phyloP scores from a whole-genome alignment of 169 alveolate species.

The Neospora caninum region DNA sequence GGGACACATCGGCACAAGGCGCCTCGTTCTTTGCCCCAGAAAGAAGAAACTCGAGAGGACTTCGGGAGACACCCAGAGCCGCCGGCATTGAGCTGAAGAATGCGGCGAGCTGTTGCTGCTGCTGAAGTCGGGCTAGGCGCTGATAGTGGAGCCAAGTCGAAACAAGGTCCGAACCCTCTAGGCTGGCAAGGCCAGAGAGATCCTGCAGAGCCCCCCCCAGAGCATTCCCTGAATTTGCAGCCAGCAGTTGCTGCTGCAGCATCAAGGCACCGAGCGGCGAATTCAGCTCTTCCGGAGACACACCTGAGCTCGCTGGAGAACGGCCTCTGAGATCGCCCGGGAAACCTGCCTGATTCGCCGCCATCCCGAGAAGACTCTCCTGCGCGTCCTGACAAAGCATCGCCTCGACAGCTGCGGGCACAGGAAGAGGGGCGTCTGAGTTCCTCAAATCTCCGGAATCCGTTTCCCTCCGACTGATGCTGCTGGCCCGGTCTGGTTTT shows the following conservation, averaged over 20 bases:
- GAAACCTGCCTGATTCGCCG: background rate
- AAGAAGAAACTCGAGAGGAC: background rate
- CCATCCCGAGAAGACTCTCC: background rate
- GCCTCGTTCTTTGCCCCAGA: background rate
- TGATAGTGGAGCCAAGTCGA: background rate
- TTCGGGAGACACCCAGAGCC: background rate
- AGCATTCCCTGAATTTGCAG: background rate
- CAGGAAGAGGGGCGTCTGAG: too few species aligned
- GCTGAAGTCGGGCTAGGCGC: background rate
- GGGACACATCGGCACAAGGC: background rate
- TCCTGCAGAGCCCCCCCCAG: background rate
- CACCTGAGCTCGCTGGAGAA: background rate
- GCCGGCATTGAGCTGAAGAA: background rate
- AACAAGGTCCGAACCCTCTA: background rate
- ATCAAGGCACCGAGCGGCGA: background rate
- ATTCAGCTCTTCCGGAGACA: background rate
- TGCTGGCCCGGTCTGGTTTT: background rate
- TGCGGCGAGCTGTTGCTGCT: background rate
- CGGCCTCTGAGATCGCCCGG: background rate
- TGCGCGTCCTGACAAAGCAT: background rate
- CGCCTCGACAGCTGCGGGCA: background rate
- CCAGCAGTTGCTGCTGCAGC: background rate
- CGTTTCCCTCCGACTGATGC: too few species aligned
- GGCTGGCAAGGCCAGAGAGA: background rate
- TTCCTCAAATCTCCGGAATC: too few species aligned